A percentile compares a stretch with the other conserved stretches of the same genome.
Conservation (phyloP, 2,329 filamentous ascomycete genomes). For the Berkeleyomyces basicola region DNA sequence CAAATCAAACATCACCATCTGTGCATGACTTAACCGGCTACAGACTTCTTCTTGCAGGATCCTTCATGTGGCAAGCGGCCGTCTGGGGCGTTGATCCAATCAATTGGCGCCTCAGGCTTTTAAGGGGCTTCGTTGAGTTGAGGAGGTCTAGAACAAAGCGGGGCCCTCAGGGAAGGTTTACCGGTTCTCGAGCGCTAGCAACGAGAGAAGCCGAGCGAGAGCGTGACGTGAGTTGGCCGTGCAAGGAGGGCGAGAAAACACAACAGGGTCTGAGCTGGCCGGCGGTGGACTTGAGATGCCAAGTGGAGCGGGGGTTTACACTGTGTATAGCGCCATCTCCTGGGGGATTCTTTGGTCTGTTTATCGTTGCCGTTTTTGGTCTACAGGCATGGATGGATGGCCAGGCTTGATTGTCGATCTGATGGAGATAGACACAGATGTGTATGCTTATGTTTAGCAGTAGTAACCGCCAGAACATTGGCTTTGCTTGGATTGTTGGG, state of each 20-base stretch:
- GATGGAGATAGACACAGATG: neutral
- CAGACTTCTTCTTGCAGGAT: neutral
- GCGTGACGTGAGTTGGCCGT: no score
- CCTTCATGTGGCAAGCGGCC: neutral
- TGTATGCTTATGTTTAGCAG: no score
- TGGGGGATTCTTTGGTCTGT: neutral
- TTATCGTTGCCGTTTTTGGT: neutral
- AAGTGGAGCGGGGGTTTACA: neutral
- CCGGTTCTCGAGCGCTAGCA: neutral
- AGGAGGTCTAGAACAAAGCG: slow-evolving; percentile 8
- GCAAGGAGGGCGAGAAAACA: neutral
- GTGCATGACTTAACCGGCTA: neutral
- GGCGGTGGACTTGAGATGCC: neutral
- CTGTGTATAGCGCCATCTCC: neutral
- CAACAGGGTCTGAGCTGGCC: neutral
- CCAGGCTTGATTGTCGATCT: neutral
- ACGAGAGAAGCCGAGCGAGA: neutral
- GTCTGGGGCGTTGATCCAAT: neutral
- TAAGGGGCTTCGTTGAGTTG: neutral
- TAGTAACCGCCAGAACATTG: no score
- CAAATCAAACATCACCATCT: neutral
- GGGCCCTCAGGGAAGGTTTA: neutral
- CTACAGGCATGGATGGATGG: neutral
- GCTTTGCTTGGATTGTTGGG: no score
- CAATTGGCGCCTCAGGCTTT: neutral